These are phyloP conservation scores for Ettlia oleoabundans DNA, from an alignment of 139 green algal species.

Conservation along the genomic window DNA sequence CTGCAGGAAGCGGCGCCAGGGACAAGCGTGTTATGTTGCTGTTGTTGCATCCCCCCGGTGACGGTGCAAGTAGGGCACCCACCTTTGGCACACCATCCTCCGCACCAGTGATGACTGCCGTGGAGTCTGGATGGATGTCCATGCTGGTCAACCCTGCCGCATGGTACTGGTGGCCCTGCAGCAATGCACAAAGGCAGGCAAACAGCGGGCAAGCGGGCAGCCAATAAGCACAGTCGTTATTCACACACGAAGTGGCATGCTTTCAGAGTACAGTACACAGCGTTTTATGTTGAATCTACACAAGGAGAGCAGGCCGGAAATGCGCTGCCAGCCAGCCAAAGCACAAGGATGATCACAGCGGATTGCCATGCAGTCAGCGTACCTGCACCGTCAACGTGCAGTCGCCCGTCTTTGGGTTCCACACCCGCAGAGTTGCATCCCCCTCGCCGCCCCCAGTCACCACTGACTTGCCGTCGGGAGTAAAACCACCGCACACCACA, in stretches of 20 bases:
- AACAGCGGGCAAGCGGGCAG: too few species aligned
- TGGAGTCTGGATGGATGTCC: constrained; percentile 59
- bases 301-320: too few species aligned
- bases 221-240: too few species aligned
- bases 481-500: constrained; percentile 89
- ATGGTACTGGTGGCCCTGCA: constrained; percentile 43
- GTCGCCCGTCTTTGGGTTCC: constrained; percentile 85
- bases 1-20: not conserved
- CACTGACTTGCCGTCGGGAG: constrained; percentile 85
- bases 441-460: constrained; percentile 84
- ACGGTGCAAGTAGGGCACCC: not conserved
- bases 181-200: too few species aligned
- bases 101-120: constrained; percentile 63
- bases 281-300: too few species aligned
- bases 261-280: too few species aligned
- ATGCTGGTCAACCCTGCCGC: constrained; percentile 77
- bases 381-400: constrained; percentile 60
- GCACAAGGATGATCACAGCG: not conserved
- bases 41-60: too few species aligned
- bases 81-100: constrained; percentile 74
- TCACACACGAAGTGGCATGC: too few species aligned
- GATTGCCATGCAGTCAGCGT: constrained; percentile 32
- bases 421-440: constrained; percentile 81
- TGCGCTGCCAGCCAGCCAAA: too few species aligned
- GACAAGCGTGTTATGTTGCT: not conserved